Evolutionary conservation across 2,329 filamentous ascomycete species (phyloP).

Genomic region (Aspergillus felis): DNA sequence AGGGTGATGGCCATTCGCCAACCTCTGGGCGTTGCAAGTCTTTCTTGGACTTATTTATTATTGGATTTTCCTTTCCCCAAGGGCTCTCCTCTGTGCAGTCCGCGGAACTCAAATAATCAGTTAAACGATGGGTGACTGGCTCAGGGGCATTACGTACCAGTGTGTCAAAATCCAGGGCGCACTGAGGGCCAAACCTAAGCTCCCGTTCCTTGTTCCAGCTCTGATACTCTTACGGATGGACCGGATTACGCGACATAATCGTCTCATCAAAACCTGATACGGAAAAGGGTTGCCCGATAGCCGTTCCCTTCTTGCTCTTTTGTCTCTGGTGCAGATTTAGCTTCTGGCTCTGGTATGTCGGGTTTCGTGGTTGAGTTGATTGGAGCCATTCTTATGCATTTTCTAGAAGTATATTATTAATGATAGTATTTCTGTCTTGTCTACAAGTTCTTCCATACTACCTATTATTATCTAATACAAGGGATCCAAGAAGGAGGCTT

Average conservation of each 20-base stretch:
- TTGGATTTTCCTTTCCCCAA: too few relatives aligned
- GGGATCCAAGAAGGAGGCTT: too few relatives aligned
- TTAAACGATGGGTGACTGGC: not conserved
- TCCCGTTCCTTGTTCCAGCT: not conserved
- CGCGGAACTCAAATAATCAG: not conserved
- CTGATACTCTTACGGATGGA: not conserved
- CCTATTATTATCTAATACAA: not conserved
- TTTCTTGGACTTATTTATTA: not conserved
- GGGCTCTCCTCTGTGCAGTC: not conserved
- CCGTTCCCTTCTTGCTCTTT: not conserved
- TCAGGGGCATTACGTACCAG: not conserved
- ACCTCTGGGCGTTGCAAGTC: not conserved
- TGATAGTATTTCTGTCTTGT: not conserved
- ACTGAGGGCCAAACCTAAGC: not conserved
- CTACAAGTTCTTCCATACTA: not conserved
- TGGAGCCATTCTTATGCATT: not conserved
- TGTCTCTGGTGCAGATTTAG: not conserved
- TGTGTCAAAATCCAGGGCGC: not conserved
- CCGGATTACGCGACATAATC: slow-evolving; percentile 18
- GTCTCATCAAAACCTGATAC: slow-evolving; percentile 4
- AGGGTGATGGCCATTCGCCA: not conserved
- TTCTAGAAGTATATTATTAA: not conserved
- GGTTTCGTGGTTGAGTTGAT: not conserved
- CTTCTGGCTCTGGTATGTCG: not conserved
- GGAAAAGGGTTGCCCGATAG: not conserved